Evolutionary conservation across 352 stramenopile species (phyloP).

Genomic region (Globisporangium radiosum): DNA sequence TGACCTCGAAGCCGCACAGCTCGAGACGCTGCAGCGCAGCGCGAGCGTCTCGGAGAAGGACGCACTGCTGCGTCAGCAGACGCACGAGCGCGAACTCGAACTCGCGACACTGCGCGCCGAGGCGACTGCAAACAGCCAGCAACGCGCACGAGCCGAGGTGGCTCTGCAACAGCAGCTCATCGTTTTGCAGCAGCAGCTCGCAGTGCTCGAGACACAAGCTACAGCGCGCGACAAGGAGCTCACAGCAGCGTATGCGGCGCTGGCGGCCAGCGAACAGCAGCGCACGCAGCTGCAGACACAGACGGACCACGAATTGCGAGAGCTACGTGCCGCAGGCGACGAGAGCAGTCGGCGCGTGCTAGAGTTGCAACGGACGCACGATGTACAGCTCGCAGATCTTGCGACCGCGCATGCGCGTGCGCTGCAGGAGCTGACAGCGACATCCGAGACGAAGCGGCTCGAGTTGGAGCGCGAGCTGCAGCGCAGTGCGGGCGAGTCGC

Average conservation of each 20-base stretch:
- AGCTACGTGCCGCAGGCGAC: slow-evolving; percentile 9
- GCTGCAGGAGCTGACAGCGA: slow-evolving; percentile 12
- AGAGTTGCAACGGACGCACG: slow-evolving; percentile 17
- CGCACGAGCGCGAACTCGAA: slow-evolving; percentile 30
- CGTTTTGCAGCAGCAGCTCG: slow-evolving; percentile 13
- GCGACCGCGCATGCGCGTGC: slow-evolving; percentile 15
- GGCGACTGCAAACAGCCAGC: slow-evolving; percentile 10
- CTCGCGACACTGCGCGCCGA: slow-evolving; percentile 29
- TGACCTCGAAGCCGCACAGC: slow-evolving; percentile 29
- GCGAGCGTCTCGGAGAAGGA: slow-evolving; percentile 30
- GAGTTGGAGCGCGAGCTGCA: slow-evolving; percentile 18
- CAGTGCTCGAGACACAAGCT: slow-evolving; percentile 16
- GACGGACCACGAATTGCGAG: slow-evolving; percentile 11
- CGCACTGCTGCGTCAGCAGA: slow-evolving; percentile 26
- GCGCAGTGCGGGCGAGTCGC: slow-evolving; percentile 5
- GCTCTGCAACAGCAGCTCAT: slow-evolving; percentile 13
- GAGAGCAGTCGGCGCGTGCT: slow-evolving; percentile 4
- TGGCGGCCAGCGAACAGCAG: slow-evolving; percentile 14
- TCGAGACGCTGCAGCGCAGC: slow-evolving; percentile 37
- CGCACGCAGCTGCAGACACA: slow-evolving; percentile 12
- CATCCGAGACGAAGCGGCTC: slow-evolving; percentile 14
- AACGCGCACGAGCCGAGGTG: slow-evolving; percentile 18
- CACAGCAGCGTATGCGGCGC: slow-evolving; percentile 10
- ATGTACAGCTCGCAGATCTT: slow-evolving; percentile 16
- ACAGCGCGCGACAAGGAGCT: slow-evolving; percentile 13